Base-by-base conservation (phyloP, 352 stramenopile species). In the Globisporangium recalcitrans region DNA sequence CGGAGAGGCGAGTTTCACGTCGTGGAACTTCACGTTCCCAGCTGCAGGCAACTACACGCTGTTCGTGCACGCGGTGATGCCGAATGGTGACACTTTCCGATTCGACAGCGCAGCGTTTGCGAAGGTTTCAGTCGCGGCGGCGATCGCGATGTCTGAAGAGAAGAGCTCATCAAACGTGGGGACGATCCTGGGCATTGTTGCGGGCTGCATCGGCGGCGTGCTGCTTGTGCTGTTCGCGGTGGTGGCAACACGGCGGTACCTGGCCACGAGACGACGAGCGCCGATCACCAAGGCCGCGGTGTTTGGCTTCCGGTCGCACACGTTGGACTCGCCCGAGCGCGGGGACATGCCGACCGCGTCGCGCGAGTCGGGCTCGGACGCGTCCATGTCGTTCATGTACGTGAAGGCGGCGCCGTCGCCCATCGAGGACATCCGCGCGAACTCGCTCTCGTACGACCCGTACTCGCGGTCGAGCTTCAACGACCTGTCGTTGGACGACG, bases 381-480 rank as follows among this genome's bases (percentile, higher is more conserved):
- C 79, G 29, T 82, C 76, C 1, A 71, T 75, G 21, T 66, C 69
- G 52, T 83, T 83, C 63, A 77, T 81, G 70, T 83, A 82, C 46
- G 63, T 81, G 38, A 82, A 82, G 56, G 74, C 72, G 10, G 65
- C 69, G 54, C 65, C 56, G 7, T 83, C 72, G 14, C 70, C 76
- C 19, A 47, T 80, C 32, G 72, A 75, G 49, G 58, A 72, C 26
- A 52, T 62, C 11, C 72, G 76, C 14, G 61, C 69, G 21, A 74
- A 68, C 16, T 85, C 74, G 40, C 62, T 85, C 19, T 85, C 76
- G n/a, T 85, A 85, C 22, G 72, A 85, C 60, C 75, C 75, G 48
- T 82, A 80, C 57, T 40, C 52, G 11, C 66, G 74, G 3, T 48
- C 62, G 61, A 80, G 71, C 42, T 82, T 80, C 38, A 60, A 64